phyloP scores from a whole-genome alignment of 192 early-diverging fungal species.

The Phlyctochytrium bullatum region DNA sequence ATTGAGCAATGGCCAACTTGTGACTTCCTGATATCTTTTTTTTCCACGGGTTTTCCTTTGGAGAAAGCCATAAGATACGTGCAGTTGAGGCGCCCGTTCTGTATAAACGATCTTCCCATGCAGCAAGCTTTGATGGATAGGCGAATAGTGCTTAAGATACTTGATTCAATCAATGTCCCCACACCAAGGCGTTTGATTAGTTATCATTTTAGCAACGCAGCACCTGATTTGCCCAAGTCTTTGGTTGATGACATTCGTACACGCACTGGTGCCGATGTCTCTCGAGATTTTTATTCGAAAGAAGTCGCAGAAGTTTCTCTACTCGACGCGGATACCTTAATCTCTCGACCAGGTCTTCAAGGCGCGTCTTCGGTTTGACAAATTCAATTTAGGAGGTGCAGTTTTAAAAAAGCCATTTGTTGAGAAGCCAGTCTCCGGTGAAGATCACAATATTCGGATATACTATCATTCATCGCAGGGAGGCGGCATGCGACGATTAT shows the following conservation, averaged over 20 bases:
- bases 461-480: constrained; percentile 82
- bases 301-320: constrained; percentile 6
- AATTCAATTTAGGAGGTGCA: constrained; percentile 64
- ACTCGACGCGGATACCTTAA: constrained; percentile 32
- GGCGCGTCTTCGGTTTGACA: constrained; percentile 57
- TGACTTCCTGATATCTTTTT: constrained; percentile 97
- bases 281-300: background rate
- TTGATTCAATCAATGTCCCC: constrained; percentile 76
- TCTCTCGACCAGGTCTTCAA: background rate
- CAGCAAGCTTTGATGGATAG: constrained; percentile 89
- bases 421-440: constrained; percentile 94
- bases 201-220: background rate
- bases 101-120: constrained; percentile 87
- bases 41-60: constrained; percentile 89
- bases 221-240: constrained; percentile 3
- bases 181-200: constrained; percentile 77
- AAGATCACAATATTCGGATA: constrained; percentile 97
- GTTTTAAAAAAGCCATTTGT: constrained; percentile 90
- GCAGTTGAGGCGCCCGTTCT: constrained; percentile 76
- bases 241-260: constrained; percentile 10
- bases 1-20: constrained; percentile 88
- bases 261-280: constrained; percentile 24
- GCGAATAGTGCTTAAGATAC: constrained; percentile 77
- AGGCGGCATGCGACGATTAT: constrained; percentile 55
- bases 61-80: constrained; percentile 91